Evolutionary conservation across 345 rosid species (phyloP), one percentile per base, ranked within the genome.

Genomic region (Arabidopsis arenosa): DNA sequence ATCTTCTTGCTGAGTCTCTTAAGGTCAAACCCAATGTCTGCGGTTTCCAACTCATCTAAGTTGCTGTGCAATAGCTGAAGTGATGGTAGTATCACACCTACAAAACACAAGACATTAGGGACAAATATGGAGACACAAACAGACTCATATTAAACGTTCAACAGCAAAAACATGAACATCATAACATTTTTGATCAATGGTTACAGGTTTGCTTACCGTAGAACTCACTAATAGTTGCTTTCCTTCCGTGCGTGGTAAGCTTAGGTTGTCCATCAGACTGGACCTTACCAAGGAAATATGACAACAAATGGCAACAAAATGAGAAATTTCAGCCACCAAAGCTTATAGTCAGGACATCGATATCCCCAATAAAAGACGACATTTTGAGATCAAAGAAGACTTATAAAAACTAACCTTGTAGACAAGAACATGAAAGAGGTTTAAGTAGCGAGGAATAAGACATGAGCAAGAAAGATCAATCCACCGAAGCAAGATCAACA

Each of bases 41-140:
- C 63, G 68, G 79, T 81, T 41, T 83, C 85, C 58, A 82, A 74
- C 77, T 83, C 90, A 73, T 83, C 91, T 73, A 81, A 72, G 82
- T 83, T 82, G 79, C 90, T 65, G 65, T 78, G 81, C 14, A 96
- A 85, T 83, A 88, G 86, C 67, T 86, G 88, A 83, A 96, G 94
- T 52, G 97, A 96, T 58, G 99, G 99, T 68, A 93, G 80, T 81
- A 96, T 87, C 60, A 91, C 90, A 73, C 92, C 99, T 95, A 83
- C 70, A 80, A 59, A 59, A 44, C 11, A 63, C 40, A 72, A 60
- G 41, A 52, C 10, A 45, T 66, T 18, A 47, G 43, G 26, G 12
- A 43, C 43, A 28, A 39, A 37, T 44, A 15, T 6, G 14, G 6
- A 57, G 52, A 61, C 52, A 72, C 28, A 33, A 35, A 60, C 6